phyloP scores from a whole-genome alignment of 2,329 filamentous ascomycete species.

The Coniochaeta hoffmannii region DNA sequence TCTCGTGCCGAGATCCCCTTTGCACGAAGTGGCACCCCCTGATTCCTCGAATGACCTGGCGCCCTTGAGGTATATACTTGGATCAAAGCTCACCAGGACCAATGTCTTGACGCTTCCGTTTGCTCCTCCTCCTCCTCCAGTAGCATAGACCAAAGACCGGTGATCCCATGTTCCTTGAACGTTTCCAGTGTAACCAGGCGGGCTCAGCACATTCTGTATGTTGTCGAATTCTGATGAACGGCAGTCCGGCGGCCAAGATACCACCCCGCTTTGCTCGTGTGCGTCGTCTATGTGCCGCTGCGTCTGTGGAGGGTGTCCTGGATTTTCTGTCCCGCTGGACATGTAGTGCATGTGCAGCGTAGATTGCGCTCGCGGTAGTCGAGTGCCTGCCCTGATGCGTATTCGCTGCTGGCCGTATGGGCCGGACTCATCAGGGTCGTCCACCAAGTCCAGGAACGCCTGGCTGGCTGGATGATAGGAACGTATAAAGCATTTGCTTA shows the following conservation, averaged over 20 bases:
- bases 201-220: slow-evolving; percentile 31
- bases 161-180: slow-evolving; percentile 38
- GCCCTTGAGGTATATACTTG: slow-evolving; percentile 24
- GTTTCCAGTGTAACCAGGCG: slow-evolving; percentile 24
- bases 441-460: slow-evolving; percentile 53
- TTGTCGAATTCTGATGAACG: slow-evolving; percentile 19
- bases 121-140: slow-evolving; percentile 14
- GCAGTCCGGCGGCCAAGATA: slow-evolving; percentile 27
- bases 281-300: slow-evolving; percentile 12
- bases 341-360: slow-evolving; percentile 7
- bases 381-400: slow-evolving; percentile 34
- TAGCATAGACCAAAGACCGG: slow-evolving; percentile 37
- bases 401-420: slow-evolving; percentile 37
- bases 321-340: slow-evolving; percentile 2
- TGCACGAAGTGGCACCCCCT: neutral
- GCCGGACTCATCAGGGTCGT: slow-evolving; percentile 31
- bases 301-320: neutral
- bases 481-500: slow-evolving; percentile 46
- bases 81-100: slow-evolving; percentile 36
- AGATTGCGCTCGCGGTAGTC: slow-evolving; percentile 21
- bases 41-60: slow-evolving; percentile 15
- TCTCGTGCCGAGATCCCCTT: neutral
- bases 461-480: slow-evolving; percentile 45
- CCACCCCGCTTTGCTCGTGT: slow-evolving; percentile 16
- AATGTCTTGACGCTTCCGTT: slow-evolving; percentile 22